These are phyloP conservation scores for Eimeria sp. DNA, from an alignment of 169 alveolate genomes.

Conservation along the genomic window DNA sequence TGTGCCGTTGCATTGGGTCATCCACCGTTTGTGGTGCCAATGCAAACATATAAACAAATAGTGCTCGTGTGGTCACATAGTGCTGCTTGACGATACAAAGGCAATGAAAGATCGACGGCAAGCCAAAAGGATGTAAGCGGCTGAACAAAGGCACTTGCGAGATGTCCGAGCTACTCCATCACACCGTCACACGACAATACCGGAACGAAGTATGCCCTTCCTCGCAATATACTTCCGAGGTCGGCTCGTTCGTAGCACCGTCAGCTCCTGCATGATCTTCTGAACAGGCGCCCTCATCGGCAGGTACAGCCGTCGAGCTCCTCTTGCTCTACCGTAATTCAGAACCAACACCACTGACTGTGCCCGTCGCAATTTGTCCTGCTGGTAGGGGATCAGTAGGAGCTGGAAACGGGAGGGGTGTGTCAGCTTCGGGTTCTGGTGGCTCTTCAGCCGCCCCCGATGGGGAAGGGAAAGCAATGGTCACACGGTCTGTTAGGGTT, in stretches of 20 bases:
- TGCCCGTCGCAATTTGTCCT: neutral
- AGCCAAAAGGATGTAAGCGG: neutral
- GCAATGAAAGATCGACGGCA: neutral
- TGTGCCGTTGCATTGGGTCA: neutral
- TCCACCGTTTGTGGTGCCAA: neutral
- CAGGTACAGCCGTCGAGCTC: neutral
- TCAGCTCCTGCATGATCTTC: neutral
- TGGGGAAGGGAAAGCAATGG: conserved; percentile 27
- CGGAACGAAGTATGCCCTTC: neutral
- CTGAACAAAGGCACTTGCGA: neutral
- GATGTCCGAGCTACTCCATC: neutral
- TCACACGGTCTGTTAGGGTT: neutral
- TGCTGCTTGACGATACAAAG: neutral
- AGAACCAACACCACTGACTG: neutral
- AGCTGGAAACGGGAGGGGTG: neutral
- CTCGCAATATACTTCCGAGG: neutral
- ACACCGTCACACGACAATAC: too few species aligned
- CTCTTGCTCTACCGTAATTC: neutral
- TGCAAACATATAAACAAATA: neutral
- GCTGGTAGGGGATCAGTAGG: conserved; percentile 9
- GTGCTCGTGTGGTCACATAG: neutral
- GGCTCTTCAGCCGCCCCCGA: conserved; percentile 14
- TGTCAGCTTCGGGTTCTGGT: conserved; percentile 43
- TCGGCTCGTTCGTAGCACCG: neutral
- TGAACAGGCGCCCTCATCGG: neutral